Conservation (phyloP, 2,329 filamentous ascomycete species). For the Ophiocordyceps camponoti-leonardi region DNA sequence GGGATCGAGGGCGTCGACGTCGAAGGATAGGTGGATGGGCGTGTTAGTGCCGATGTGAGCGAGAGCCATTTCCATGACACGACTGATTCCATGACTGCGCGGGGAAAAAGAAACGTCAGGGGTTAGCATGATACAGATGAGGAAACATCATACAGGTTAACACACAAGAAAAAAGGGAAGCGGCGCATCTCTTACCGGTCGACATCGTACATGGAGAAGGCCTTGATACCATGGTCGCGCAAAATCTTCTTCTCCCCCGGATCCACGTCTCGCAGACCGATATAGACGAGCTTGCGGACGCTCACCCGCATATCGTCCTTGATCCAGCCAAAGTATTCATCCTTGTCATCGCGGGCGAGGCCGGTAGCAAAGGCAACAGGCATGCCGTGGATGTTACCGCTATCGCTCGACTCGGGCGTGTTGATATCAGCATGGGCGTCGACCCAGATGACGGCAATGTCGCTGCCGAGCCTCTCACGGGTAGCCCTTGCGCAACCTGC, state of each 20-base stretch:
- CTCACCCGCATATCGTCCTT: conserved; percentile 51
- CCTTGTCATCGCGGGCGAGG: conserved; percentile 56
- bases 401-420: conserved; percentile 74
- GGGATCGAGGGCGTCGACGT: conserved; percentile 90
- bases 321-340: conserved; percentile 84
- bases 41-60: conserved; percentile 89
- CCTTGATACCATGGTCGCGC: conserved; percentile 76
- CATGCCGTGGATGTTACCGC: conserved; percentile 97
- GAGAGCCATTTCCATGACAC: conserved; percentile 95
- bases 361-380: conserved; percentile 84
- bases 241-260: conserved; percentile 85
- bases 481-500: conserved; percentile 75
- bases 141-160: too few relatives aligned
- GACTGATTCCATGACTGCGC: conserved; percentile 71
- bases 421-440: conserved; percentile 98
- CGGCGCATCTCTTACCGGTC: conserved; percentile 55
- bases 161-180: not conserved
- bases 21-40: conserved; percentile 92
- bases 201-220: conserved; percentile 97
- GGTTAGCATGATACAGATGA: too few relatives aligned
- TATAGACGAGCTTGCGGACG: conserved; percentile 84
- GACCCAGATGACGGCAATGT: conserved; percentile 95
- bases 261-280: conserved; percentile 86
- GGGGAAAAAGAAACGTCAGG: not conserved
- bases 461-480: conserved; percentile 61